Evolutionary conservation across 805 yeast genomes (phyloP), one percentile per base, ranked within the genome.

Genomic region (Barnettozyma pratensis): DNA sequence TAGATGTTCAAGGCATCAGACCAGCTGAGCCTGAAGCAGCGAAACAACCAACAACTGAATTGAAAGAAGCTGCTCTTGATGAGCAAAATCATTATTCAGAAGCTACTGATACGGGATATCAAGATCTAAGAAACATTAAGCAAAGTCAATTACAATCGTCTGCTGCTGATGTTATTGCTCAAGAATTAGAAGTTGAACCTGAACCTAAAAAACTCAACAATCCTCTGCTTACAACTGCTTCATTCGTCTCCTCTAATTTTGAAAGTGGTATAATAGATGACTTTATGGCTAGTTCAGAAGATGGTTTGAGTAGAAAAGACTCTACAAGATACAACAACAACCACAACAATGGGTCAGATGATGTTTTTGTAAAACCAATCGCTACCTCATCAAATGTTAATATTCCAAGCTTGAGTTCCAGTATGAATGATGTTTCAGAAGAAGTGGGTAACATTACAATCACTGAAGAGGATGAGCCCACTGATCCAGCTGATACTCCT

Each of bases 321-420:
- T 19, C 19, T 19, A 19, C 19, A 19, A 19, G 19, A 19, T 19
- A 19, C 19, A 19, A 19, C 19, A 19, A 19, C 19, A 19, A 19
- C 19, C 19, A 19, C 4, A n/a, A 30, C 5, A 50, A 47, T 10
- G 48, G 31, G 11, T 50, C 54, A 6, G 19, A 37, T 25, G 58
- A 53, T 11, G 48, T 37, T 1, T 49, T 54, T 36, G 63, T 57
- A 25, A 58, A 56, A 30, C 65, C 65, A 25, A 59, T 61, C 39
- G 65, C 65, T 9, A 47, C 63, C 2, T 61, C 65, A 1, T 60
- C 65, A 12, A 61, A 61, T 42, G 45, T 61, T 10, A 59, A 61
- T 43, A 56, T 61, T 12, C 42, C 63, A 25, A 58, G 60, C 14
- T 37, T 57, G 38, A 48, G 47, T 25, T 54, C 62, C 2, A 56